phyloP scores from a whole-genome alignment of 2,329 filamentous ascomycete species.

The Trichoderma koningii region DNA sequence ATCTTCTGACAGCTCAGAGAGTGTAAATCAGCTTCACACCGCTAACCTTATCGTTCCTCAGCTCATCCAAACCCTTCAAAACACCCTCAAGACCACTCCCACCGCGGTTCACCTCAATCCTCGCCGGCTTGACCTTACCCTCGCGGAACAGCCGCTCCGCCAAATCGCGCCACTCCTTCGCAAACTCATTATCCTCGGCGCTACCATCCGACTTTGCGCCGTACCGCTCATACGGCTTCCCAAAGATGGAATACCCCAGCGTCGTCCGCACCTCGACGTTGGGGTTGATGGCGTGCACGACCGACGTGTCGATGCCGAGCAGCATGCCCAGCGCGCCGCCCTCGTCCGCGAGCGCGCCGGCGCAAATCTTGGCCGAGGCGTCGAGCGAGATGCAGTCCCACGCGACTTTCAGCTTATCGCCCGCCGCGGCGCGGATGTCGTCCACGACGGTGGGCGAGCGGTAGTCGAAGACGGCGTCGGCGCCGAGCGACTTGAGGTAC shows the following conservation, averaged over 20 bases:
- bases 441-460: conserved; percentile 31
- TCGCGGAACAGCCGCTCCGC: conserved; percentile 39
- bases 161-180: conserved; percentile 43
- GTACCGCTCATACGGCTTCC: conserved; percentile 38
- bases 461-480: conserved; percentile 52
- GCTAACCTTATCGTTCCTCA: conserved; percentile 22
- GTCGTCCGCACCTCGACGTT: conserved; percentile 42
- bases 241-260: conserved; percentile 46
- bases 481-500: conserved; percentile 46
- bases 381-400: conserved; percentile 22
- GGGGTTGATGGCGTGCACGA: conserved; percentile 32
- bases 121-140: conserved; percentile 44
- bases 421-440: conserved; percentile 35
- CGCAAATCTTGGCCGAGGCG: conserved; percentile 36
- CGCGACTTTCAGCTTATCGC: conserved; percentile 11
- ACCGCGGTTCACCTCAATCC: conserved; percentile 32
- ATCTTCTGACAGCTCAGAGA: background rate
- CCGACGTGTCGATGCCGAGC: conserved; percentile 37
- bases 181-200: conserved; percentile 41
- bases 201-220: conserved; percentile 31
- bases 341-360: conserved; percentile 34
- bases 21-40: conserved; percentile 25
- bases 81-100: conserved; percentile 32
- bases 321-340: conserved; percentile 47
- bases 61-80: conserved; percentile 38